Conservation (phyloP, 352 stramenopile species). For the Pythium aphanidermatum region DNA sequence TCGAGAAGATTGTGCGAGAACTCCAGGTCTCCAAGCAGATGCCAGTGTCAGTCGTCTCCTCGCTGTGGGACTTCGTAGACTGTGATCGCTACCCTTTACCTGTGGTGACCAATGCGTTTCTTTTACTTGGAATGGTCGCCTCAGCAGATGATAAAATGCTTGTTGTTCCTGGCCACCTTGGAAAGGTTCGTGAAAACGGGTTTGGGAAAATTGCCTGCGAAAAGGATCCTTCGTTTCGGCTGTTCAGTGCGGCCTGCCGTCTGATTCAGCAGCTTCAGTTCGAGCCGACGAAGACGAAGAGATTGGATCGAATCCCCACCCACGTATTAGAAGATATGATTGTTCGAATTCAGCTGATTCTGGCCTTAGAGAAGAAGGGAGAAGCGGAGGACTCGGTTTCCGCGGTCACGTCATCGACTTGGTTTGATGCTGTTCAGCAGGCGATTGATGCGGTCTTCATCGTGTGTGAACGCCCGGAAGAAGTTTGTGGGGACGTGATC, state of each 20-base stretch:
- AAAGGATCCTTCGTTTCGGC: constrained; percentile 38
- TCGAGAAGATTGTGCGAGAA: constrained; percentile 68
- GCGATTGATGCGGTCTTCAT: constrained; percentile 91
- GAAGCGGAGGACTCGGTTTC: constrained; percentile 25
- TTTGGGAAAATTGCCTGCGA: constrained; percentile 50
- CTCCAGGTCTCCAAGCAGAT: constrained; percentile 56
- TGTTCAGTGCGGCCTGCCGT: constrained; percentile 54
- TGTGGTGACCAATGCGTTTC: constrained; percentile 55
- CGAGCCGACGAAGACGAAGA: constrained; percentile 40
- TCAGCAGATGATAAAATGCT: constrained; percentile 60
- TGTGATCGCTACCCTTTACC: constrained; percentile 45
- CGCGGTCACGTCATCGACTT: constrained; percentile 34
- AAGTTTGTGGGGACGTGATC: constrained; percentile 67
- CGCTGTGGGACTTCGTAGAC: constrained; percentile 68
- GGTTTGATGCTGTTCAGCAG: constrained; percentile 91
- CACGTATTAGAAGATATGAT: constrained; percentile 88
- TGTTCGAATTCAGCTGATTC: constrained; percentile 78
- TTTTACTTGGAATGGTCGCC: constrained; percentile 61
- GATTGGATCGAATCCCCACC: constrained; percentile 69
- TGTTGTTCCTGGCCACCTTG: constrained; percentile 50
- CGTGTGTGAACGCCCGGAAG: constrained; percentile 86
- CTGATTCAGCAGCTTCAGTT: constrained; percentile 60
- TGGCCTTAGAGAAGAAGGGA: constrained; percentile 81
- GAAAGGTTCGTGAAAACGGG: constrained; percentile 45
- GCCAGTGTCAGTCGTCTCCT: constrained; percentile 51